Percentiles rank a stretch among this genome's conserved stretches.
Conservation (phyloP, 257 asterid species). For the Linderniella brevidens region DNA sequence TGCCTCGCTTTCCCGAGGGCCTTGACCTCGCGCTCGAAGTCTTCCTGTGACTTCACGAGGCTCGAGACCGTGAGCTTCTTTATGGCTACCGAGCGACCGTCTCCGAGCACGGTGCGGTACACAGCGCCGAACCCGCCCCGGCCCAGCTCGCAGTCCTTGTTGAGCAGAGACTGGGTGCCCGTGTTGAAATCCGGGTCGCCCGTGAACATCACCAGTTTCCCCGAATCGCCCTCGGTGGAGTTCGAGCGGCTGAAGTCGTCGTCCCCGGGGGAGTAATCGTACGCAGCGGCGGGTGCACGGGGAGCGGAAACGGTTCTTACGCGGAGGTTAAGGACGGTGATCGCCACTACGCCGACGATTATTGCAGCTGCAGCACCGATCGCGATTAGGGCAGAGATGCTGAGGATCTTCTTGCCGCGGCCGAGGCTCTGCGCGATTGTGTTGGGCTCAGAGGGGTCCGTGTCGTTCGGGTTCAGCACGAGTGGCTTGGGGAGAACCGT, state of each 20-base stretch:
- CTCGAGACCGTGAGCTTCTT: conserved; percentile 76
- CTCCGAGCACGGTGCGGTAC: conserved; percentile 48
- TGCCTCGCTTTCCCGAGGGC: conserved; percentile 43
- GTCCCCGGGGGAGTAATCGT: conserved; percentile 40
- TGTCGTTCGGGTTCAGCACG: conserved; percentile 62
- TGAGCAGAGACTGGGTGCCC: conserved; percentile 62
- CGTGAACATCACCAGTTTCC: conserved; percentile 75
- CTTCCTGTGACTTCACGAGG: conserved; percentile 65
- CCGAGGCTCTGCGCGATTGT: conserved; percentile 20
- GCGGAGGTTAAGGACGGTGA: conserved; percentile 65
- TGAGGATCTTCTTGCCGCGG: conserved; percentile 53
- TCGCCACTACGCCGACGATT: conserved; percentile 58
- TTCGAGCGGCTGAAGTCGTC: conserved; percentile 57
- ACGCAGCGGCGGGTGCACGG: conserved; percentile 19
- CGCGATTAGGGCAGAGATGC: conserved; percentile 73
- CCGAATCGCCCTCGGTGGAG: conserved; percentile 43
- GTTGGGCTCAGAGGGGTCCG: conserved; percentile 30
- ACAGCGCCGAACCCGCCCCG: conserved; percentile 87
- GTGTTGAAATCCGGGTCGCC: conserved; percentile 67
- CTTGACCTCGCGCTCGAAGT: conserved; percentile 65
- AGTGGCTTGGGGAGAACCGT: conserved; percentile 69
- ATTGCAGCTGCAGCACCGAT: conserved; percentile 75
- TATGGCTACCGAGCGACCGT: conserved; percentile 65
- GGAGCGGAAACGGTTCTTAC: conserved; percentile 37
- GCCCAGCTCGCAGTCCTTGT: conserved; percentile 78